Conservation (phyloP, 2,329 filamentous ascomycete genomes). For the Stagonosporopsis tanaceti region DNA sequence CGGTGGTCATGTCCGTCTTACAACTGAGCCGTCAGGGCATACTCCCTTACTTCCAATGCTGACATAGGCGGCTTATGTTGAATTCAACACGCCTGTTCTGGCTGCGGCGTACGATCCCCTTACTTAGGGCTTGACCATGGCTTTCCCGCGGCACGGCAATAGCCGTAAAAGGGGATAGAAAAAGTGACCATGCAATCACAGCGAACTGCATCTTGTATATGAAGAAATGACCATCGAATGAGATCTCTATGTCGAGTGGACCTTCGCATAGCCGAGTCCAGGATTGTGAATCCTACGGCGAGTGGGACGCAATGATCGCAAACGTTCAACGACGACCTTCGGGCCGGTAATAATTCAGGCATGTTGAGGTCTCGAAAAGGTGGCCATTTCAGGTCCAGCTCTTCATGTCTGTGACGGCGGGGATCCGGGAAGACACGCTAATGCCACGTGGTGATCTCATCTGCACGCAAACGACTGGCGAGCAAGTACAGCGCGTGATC, state of each 20-base stretch:
- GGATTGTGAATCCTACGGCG: neutral
- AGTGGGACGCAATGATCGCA: slow-evolving; percentile 1
- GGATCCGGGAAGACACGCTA: slow-evolving; percentile 13
- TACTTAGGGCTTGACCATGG: slow-evolving; percentile 1
- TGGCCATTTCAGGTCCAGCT: neutral
- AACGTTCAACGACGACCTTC: neutral
- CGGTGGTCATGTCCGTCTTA: neutral
- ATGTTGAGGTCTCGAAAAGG: neutral
- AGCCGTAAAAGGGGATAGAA: neutral
- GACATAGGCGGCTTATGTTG: neutral
- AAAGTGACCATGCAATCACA: slow-evolving; percentile 20
- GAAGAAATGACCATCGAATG: slow-evolving; percentile 19
- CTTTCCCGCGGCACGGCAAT: neutral
- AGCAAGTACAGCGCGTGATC: slow-evolving; percentile 6
- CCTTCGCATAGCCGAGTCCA: slow-evolving; percentile 8
- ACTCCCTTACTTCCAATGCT: slow-evolving; percentile 1
- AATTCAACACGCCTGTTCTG: neutral
- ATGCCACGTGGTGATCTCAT: slow-evolving; percentile 12
- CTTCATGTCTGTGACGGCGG: slow-evolving; percentile 4
- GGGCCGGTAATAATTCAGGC: slow-evolving; percentile 7
- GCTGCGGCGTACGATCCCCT: neutral
- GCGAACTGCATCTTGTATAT: neutral
- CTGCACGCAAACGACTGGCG: neutral
- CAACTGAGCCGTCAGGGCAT: slow-evolving; percentile 7
- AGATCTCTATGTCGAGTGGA: slow-evolving; percentile 1